phyloP scores from a whole-genome alignment of 2,329 filamentous ascomycete genomes.

The Aspergillus persii region DNA sequence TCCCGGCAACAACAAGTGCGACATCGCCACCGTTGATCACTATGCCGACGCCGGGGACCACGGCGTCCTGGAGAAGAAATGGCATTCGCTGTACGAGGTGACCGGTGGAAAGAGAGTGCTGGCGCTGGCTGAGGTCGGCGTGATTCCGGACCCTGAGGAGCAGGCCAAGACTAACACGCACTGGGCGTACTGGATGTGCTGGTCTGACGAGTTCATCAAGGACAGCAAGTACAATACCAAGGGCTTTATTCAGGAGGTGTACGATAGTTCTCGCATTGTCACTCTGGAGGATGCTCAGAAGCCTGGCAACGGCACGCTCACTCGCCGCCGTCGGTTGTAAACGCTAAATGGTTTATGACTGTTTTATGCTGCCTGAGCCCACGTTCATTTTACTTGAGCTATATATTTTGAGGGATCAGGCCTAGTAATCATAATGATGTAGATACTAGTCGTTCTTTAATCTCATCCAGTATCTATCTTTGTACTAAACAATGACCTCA shows the following conservation, averaged over 20 bases:
- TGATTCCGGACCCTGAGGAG: not conserved
- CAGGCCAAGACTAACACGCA: not conserved
- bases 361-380: too few relatives aligned
- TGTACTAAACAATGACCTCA: too few relatives aligned
- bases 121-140: conserved; percentile 2
- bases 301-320: not conserved
- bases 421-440: not conserved
- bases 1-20: conserved; percentile 10
- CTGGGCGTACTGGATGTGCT: conserved; percentile 6
- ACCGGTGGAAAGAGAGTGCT: conserved; percentile 1
- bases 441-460: not conserved
- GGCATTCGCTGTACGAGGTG: not conserved
- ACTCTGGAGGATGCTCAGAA: not conserved
- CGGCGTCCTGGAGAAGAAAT: conserved; percentile 3
- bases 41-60: conserved; percentile 8
- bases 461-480: not conserved
- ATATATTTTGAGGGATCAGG: not conserved
- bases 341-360: too few relatives aligned
- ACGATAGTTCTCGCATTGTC: not conserved
- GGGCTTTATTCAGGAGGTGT: not conserved
- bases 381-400: too few relatives aligned
- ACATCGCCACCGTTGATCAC: conserved; percentile 9
- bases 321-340: not conserved
- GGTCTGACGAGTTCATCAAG: conserved; percentile 5
- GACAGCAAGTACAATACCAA: not conserved